These are phyloP conservation scores for Phaeosphaeriaceae sp. DNA, from an alignment of 2,329 filamentous ascomycete species.

Conservation along the genomic window DNA sequence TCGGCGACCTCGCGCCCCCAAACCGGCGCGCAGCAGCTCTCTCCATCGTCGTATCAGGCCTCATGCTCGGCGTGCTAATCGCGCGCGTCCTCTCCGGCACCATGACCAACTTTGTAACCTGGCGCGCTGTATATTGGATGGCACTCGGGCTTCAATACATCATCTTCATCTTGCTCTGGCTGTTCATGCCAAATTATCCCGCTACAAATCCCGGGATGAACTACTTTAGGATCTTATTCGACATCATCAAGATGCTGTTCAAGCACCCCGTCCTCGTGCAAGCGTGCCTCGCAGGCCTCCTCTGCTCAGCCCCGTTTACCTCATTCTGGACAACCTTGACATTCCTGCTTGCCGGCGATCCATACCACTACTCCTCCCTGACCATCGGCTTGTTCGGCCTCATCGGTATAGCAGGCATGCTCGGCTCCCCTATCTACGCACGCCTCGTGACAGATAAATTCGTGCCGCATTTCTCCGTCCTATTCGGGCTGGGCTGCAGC, in stretches of 20 bases:
- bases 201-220: conserved; percentile 72
- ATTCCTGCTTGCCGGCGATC: conserved; percentile 74
- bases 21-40: conserved; percentile 72
- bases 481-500: conserved; percentile 66
- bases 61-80: conserved; percentile 77
- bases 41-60: conserved; percentile 76
- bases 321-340: conserved; percentile 78
- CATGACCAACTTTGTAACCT: conserved; percentile 74
- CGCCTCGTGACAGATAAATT: conserved; percentile 73
- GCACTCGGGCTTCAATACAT: conserved; percentile 73
- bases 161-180: conserved; percentile 70
- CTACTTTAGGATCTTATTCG: conserved; percentile 70
- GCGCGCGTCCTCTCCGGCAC: conserved; percentile 79
- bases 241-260: conserved; percentile 68
- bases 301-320: conserved; percentile 68
- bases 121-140: conserved; percentile 82
- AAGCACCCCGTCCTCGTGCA: conserved; percentile 74
- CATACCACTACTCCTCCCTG: conserved; percentile 72
- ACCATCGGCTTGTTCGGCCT: conserved; percentile 80
- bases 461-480: conserved; percentile 70
- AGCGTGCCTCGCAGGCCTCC: conserved; percentile 70
- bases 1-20: conserved; percentile 77
- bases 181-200: conserved; percentile 83
- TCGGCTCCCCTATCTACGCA: conserved; percentile 72
- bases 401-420: conserved; percentile 74